A percentile compares a stretch with the other conserved stretches of the same genome.
Conservation (phyloP, 2,329 filamentous ascomycete species). For the Gremmenia infestans region DNA sequence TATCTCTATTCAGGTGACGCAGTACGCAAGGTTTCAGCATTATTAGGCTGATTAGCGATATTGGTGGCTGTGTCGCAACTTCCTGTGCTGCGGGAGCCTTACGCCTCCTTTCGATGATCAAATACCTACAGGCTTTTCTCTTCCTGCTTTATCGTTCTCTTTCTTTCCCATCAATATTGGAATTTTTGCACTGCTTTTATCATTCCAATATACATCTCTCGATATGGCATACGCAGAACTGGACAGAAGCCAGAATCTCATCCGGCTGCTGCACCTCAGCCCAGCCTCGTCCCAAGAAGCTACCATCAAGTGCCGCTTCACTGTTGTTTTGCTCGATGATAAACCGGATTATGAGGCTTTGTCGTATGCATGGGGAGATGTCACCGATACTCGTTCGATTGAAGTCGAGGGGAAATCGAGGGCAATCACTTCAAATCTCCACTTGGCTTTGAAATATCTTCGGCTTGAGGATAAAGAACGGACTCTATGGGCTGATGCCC, state of each 20-base stretch:
- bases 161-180: neutral
- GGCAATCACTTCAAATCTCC: neutral
- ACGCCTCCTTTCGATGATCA: no score
- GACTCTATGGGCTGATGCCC: neutral
- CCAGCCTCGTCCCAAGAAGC: neutral
- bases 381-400: neutral
- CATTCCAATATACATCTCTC: neutral
- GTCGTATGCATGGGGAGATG: neutral
- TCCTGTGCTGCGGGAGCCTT: no score
- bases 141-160: no score
- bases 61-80: no score
- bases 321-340: neutral
- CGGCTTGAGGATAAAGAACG: neutral
- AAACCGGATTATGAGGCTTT: neutral
- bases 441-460: neutral
- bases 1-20: no score
- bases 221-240: neutral
- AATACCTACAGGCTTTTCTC: no score
- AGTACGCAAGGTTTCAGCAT: no score
- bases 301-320: neutral
- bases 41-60: no score
- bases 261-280: neutral
- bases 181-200: neutral
- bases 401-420: neutral
- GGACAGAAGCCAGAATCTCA: neutral